Evolutionary conservation across 257 asterid species (phyloP).

Genomic region (Solanum medicagineum): DNA sequence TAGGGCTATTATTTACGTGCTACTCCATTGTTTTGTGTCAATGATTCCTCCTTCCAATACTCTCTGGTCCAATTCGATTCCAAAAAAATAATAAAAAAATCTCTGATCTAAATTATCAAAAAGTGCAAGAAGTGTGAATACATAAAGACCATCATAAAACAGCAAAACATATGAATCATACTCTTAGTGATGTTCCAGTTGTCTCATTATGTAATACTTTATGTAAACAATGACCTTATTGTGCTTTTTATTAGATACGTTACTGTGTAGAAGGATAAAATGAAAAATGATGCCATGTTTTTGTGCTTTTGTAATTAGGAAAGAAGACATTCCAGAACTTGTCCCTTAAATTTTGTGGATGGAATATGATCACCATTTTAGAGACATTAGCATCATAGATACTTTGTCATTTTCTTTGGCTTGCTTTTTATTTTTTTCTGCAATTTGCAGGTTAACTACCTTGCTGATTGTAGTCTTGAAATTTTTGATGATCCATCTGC

Average conservation of each 20-base stretch:
- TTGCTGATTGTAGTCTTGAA: constrained; percentile 83
- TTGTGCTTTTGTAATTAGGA: background rate
- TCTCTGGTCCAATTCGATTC: background rate
- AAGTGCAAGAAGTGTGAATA: background rate
- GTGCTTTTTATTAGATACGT: background rate
- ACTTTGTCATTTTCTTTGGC: background rate
- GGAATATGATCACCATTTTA: background rate
- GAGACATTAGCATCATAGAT: background rate
- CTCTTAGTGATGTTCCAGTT: background rate
- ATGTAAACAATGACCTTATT: background rate
- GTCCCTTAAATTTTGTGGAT: background rate
- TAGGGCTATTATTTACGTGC: background rate
- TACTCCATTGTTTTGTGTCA: background rate
- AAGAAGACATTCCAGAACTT: background rate
- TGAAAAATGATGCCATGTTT: background rate
- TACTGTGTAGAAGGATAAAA: background rate
- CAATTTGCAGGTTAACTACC: constrained; percentile 64
- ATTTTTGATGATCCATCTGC: constrained; percentile 90
- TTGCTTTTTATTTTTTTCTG: background rate
- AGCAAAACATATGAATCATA: background rate
- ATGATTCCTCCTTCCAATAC: background rate
- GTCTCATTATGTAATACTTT: background rate
- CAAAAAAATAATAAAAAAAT: no score
- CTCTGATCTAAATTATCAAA: background rate
- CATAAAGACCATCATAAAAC: background rate